Percentiles rank a stretch among this genome's conserved stretches.
Evolutionary conservation across 371 early-diverging fungal genomes (phyloP).

Genomic region (Actinomortierella ambigua): DNA sequence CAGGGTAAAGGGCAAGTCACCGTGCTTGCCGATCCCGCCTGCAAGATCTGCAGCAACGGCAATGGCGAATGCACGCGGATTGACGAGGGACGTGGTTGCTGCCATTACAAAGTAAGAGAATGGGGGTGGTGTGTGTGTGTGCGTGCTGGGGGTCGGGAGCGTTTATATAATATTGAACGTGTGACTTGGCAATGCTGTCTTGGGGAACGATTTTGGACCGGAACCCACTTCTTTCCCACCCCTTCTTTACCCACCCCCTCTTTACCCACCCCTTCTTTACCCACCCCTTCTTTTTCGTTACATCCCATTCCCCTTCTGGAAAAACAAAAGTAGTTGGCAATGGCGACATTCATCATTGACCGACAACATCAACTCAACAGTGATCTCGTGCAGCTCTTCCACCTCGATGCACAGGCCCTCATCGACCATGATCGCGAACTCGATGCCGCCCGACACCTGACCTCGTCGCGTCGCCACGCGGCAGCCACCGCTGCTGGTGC

Average conservation of each 20-base stretch:
- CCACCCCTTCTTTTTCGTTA: too few species aligned
- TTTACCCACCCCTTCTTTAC: too few species aligned
- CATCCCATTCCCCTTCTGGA: too few species aligned
- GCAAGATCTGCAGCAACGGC: constrained; percentile 80
- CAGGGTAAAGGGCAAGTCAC: constrained; percentile 85
- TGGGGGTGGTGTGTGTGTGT: neutral
- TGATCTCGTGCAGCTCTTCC: constrained; percentile 42
- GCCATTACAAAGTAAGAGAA: neutral
- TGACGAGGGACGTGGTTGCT: neutral
- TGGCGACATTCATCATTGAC: constrained; percentile 44
- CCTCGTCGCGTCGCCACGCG: too few species aligned
- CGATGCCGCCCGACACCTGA: too few species aligned
- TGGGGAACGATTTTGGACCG: too few species aligned
- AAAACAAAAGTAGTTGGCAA: constrained; percentile 1
- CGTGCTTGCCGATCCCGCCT: constrained; percentile 78
- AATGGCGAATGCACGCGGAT: constrained; percentile 52
- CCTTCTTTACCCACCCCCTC: too few species aligned
- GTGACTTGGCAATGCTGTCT: too few species aligned
- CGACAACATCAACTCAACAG: constrained; percentile 28
- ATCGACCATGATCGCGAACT: constrained; percentile 8
- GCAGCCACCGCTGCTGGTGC: neutral
- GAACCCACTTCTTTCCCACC: too few species aligned
- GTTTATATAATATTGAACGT: too few species aligned
- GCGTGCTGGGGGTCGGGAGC: too few species aligned
- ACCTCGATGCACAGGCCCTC: constrained; percentile 33